Conservation (phyloP, 768 basidiomycete genomes). For the Podaxis sp. region DNA sequence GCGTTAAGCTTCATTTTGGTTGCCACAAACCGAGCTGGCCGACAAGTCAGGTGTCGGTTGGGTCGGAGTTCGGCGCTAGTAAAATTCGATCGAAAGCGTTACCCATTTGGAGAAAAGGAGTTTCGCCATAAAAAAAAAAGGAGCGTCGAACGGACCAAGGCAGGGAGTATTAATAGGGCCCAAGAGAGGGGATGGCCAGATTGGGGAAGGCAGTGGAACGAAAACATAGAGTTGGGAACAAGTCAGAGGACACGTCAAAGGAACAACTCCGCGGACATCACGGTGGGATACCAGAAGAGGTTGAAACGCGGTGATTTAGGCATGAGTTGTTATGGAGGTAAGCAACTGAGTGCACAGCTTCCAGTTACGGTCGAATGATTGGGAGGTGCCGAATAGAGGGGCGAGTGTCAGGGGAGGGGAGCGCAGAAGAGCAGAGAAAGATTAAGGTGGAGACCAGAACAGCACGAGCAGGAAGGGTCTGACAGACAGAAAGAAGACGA, state of each 20-base stretch:
- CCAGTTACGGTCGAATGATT: background rate
- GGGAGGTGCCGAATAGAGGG: background rate
- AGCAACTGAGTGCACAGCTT: background rate
- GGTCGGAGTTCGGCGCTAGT: background rate
- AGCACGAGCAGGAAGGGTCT: background rate
- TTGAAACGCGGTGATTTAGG: conserved; percentile 10
- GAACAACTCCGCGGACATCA: conserved; percentile 7
- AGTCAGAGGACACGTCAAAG: background rate
- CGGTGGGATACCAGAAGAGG: background rate
- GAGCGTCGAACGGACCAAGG: background rate
- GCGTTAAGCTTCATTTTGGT: background rate
- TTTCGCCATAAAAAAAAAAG: background rate
- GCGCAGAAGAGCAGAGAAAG: too few species aligned
- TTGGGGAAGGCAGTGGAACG: background rate
- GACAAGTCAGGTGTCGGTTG: background rate
- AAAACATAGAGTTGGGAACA: background rate
- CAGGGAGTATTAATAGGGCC: conserved; percentile 1
- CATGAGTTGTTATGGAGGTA: background rate
- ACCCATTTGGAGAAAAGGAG: background rate
- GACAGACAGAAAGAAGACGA: background rate
- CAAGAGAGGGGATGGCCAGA: conserved; percentile 1
- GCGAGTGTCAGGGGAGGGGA: background rate
- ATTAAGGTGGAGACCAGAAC: background rate
- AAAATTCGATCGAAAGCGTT: background rate
- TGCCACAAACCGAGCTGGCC: background rate